A percentile compares a stretch with the other conserved stretches of the same genome.
Evolutionary conservation across 176 grass and related monocot species (phyloP).

Genomic region (Tillandsia leiboldiana): DNA sequence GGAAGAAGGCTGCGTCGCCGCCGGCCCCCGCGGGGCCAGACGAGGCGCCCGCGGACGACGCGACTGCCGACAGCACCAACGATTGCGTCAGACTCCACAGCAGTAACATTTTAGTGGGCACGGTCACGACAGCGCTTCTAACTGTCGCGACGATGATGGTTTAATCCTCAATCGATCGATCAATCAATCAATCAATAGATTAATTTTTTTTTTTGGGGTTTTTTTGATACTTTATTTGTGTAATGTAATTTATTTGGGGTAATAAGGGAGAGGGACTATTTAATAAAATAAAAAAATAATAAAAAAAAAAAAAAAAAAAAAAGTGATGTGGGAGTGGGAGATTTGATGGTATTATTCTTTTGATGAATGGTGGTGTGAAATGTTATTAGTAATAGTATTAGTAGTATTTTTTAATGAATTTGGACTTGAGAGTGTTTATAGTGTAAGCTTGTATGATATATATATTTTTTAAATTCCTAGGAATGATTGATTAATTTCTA

Average conservation of each 20-base stretch:
- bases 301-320: not conserved
- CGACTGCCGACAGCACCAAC: constrained; percentile 33
- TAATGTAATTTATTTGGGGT: not conserved
- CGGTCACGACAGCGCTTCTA: constrained; percentile 3
- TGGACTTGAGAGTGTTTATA: too few relatives aligned
- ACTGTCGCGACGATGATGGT: constrained; percentile 24
- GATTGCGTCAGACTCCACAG: constrained; percentile 6
- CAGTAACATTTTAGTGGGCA: not conserved
- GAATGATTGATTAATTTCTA: too few relatives aligned
- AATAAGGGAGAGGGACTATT: not conserved
- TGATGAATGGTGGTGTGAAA: too few relatives aligned
- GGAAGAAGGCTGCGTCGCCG: constrained; percentile 42
- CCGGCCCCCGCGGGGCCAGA: constrained; percentile 16
- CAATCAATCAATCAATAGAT: not conserved
- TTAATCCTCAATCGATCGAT: not conserved
- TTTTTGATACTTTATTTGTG: not conserved
- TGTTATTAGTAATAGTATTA: too few relatives aligned
- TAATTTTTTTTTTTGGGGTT: not conserved
- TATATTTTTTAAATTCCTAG: too few relatives aligned
- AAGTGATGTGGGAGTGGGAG: too few relatives aligned
- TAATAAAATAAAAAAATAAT: too few relatives aligned
- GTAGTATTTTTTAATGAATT: too few relatives aligned
- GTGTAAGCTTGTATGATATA: too few relatives aligned
- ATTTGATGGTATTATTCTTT: too few relatives aligned
- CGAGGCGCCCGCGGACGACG: constrained; percentile 32